A percentile compares a stretch with the other conserved stretches of the same genome.
These are phyloP conservation scores for Candida pseudoglaebosa DNA, from an alignment of 805 yeast species.

Conservation along the genomic window DNA sequence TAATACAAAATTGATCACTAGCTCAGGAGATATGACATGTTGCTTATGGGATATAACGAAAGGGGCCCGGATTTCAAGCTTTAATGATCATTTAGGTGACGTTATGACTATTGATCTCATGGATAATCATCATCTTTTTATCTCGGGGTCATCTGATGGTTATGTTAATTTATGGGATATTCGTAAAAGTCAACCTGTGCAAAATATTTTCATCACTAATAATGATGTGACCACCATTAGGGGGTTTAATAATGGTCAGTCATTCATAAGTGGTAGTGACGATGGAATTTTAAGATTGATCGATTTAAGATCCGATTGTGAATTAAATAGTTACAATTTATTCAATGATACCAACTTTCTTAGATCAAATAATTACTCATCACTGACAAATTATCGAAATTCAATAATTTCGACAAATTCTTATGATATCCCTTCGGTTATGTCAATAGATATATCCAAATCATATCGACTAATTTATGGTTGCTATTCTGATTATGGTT, in stretches of 20 bases:
- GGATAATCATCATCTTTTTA: conserved; percentile 35
- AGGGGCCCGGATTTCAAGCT: conserved; percentile 51
- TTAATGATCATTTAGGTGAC: conserved; percentile 69
- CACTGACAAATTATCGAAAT: conserved; percentile 6
- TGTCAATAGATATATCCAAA: conserved; percentile 65
- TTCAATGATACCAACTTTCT: conserved; percentile 1
- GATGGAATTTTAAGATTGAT: conserved; percentile 68
- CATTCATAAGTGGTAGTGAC: conserved; percentile 74
- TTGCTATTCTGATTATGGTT: conserved; percentile 72
- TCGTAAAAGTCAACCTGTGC: conserved; percentile 46
- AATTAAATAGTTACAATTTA: conserved; percentile 44
- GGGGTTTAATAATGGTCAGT: conserved; percentile 66
- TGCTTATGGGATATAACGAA: conserved; percentile 74
- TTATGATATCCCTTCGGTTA: conserved; percentile 60
- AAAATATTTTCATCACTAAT: conserved; percentile 50
- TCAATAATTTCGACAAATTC: background rate
- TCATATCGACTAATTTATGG: conserved; percentile 74
- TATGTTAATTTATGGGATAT: conserved; percentile 64
- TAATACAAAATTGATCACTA: conserved; percentile 55
- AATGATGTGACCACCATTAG: conserved; percentile 60
- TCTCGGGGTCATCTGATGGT: conserved; percentile 69
- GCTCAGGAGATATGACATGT: conserved; percentile 81
- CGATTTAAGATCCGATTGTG: conserved; percentile 77
- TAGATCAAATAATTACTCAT: conserved; percentile 6
- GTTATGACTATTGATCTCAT: conserved; percentile 44